phyloP scores from a whole-genome alignment of 331 rosid species.

The Quercus phellos region DNA sequence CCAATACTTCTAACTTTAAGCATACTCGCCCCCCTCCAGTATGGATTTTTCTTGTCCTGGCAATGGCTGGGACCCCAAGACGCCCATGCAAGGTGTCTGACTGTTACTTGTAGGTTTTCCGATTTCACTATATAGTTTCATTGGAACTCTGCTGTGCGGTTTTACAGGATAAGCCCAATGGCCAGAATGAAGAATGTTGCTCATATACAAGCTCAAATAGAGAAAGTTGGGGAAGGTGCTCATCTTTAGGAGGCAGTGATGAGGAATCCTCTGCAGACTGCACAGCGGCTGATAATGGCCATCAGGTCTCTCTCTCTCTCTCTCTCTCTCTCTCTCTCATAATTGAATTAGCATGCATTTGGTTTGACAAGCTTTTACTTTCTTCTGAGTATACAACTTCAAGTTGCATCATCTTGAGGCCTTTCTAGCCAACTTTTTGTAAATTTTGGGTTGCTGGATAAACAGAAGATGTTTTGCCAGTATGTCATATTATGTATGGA shows the following conservation, averaged over 20 bases:
- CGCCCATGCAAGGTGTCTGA: neutral
- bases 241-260: slow-evolving; percentile 94
- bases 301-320: slow-evolving; percentile 53
- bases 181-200: slow-evolving; percentile 78
- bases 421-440: neutral
- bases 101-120: neutral
- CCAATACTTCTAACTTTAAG: neutral
- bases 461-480: neutral
- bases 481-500: neutral
- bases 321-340: slow-evolving; percentile 5
- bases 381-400: neutral
- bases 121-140: slow-evolving; percentile 11
- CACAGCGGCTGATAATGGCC: slow-evolving; percentile 43
- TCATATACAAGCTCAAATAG: slow-evolving; percentile 94
- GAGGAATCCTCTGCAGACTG: slow-evolving; percentile 73
- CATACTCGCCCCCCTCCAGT: neutral
- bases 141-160: slow-evolving; percentile 23
- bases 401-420: neutral
- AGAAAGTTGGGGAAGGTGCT: slow-evolving; percentile 99
- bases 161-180: slow-evolving; percentile 65
- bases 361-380: neutral
- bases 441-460: neutral
- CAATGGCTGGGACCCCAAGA: neutral
- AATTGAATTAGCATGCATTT: neutral
- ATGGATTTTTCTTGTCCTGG: neutral